A percentile compares a stretch with the other conserved stretches of the same genome.
Evolutionary conservation across 148 eudicot species (phyloP).

Genomic region (Vaccinium myrtillus): DNA sequence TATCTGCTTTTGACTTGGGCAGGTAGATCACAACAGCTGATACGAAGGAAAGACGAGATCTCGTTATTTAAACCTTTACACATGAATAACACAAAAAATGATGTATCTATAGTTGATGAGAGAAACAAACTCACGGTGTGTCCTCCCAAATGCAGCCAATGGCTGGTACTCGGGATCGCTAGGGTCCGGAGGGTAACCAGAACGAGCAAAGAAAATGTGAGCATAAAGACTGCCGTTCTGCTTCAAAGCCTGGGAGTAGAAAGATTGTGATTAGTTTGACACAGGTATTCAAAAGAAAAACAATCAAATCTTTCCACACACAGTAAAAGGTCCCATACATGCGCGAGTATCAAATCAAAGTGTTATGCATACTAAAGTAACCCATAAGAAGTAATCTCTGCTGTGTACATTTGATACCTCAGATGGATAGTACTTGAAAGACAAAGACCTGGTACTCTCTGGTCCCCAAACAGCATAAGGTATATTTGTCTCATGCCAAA

Average conservation of each 20-base stretch:
- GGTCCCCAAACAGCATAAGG: constrained; percentile 95
- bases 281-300: neutral
- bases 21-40: constrained; percentile 71
- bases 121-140: constrained; percentile 52
- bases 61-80: neutral
- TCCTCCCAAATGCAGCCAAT: constrained; percentile 79
- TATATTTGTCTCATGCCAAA: constrained; percentile 96
- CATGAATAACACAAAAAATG: neutral
- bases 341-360: neutral
- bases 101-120: neutral
- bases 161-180: constrained; percentile 89
- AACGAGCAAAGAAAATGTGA: constrained; percentile 86
- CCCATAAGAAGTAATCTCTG: constrained; percentile 9
- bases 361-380: neutral
- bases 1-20: constrained; percentile 88
- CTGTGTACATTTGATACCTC: constrained; percentile 46
- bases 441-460: constrained; percentile 73
- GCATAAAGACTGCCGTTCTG: constrained; percentile 88
- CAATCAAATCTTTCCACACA: neutral
- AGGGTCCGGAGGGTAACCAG: constrained; percentile 91
- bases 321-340: neutral
- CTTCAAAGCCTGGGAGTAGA: constrained; percentile 66
- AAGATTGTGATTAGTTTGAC: constrained; percentile 10
- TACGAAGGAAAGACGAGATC: constrained; percentile 18
- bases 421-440: constrained; percentile 73